phyloP scores from a whole-genome alignment of 2,329 filamentous ascomycete genomes.

The Arthrobotrys conoides region DNA sequence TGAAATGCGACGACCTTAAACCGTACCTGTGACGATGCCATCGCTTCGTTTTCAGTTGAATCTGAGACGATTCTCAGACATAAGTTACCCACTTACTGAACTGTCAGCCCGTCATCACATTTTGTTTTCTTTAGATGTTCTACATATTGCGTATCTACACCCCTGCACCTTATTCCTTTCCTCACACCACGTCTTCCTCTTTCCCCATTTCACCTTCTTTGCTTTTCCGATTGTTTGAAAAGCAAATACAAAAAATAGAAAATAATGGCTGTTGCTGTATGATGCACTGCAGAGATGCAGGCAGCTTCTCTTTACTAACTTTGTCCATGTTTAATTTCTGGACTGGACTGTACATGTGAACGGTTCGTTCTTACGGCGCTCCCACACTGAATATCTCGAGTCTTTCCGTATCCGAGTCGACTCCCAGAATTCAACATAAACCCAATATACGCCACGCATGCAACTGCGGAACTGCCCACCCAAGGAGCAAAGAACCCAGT shows the following conservation, averaged over 20 bases:
- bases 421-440: slow-evolving; percentile 11
- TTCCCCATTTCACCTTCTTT: slow-evolving; percentile 35
- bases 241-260: slow-evolving; percentile 2
- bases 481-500: slow-evolving; percentile 27
- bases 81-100: slow-evolving; percentile 28
- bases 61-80: slow-evolving; percentile 61
- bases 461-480: slow-evolving; percentile 49
- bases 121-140: slow-evolving; percentile 50
- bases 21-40: slow-evolving; percentile 54
- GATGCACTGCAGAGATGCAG: slow-evolving; percentile 53
- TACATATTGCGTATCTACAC: slow-evolving; percentile 61
- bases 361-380: slow-evolving; percentile 34
- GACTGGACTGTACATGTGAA: slow-evolving; percentile 59
- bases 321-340: slow-evolving; percentile 24
- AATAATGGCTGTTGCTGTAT: slow-evolving; percentile 18
- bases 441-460: slow-evolving; percentile 43
- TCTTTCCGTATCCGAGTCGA: slow-evolving; percentile 48
- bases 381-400: slow-evolving; percentile 33
- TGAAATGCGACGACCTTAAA: slow-evolving; percentile 51
- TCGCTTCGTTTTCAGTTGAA: slow-evolving; percentile 50
- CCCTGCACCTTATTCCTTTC: slow-evolving; percentile 51
- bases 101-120: slow-evolving; percentile 53
- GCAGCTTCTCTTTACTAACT: slow-evolving; percentile 39
- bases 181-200: slow-evolving; percentile 54
- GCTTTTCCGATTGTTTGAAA: slow-evolving; percentile 46